These are phyloP conservation scores for Hypericum perforatum DNA, from an alignment of 345 rosid species.

Conservation along the genomic window DNA sequence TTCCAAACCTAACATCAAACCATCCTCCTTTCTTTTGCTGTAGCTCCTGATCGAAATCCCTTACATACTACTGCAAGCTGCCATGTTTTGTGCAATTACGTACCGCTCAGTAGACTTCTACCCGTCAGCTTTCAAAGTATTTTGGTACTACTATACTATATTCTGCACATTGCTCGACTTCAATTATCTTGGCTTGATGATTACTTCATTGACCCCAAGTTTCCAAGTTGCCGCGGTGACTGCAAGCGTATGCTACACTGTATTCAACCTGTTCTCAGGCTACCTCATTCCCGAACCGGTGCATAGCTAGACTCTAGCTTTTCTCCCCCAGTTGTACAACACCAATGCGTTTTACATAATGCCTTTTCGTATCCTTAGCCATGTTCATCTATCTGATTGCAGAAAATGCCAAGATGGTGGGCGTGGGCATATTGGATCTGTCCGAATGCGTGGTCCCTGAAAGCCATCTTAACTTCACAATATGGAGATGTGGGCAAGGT, in stretches of 20 bases:
- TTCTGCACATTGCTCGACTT: conserved; percentile 42
- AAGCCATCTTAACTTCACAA: conserved; percentile 28
- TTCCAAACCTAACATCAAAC: background rate
- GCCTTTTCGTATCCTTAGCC: no score
- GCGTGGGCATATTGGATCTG: conserved; percentile 31
- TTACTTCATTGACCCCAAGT: conserved; percentile 58
- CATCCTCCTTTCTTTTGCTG: background rate
- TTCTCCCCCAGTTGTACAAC: no score
- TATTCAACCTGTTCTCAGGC: conserved; percentile 53
- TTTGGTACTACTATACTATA: conserved; percentile 56
- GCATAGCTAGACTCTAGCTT: conserved; percentile 8
- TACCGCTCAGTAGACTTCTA: conserved; percentile 73
- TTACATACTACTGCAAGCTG: conserved; percentile 37
- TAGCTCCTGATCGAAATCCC: conserved; percentile 71
- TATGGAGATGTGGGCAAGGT: conserved; percentile 29
- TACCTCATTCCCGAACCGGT: conserved; percentile 61
- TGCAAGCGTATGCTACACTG: conserved; percentile 28
- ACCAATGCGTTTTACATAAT: no score
- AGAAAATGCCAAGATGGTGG: conserved; percentile 44
- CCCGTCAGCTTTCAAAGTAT: conserved; percentile 38
- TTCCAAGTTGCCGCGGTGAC: conserved; percentile 44
- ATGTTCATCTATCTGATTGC: conserved; percentile 3
- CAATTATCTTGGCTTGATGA: conserved; percentile 60
- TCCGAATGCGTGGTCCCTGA: conserved; percentile 33
- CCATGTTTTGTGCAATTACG: conserved; percentile 28